Evolutionary conservation across 1,284 basidiomycete genomes (phyloP).

Genomic region (Boletellus sp.): DNA sequence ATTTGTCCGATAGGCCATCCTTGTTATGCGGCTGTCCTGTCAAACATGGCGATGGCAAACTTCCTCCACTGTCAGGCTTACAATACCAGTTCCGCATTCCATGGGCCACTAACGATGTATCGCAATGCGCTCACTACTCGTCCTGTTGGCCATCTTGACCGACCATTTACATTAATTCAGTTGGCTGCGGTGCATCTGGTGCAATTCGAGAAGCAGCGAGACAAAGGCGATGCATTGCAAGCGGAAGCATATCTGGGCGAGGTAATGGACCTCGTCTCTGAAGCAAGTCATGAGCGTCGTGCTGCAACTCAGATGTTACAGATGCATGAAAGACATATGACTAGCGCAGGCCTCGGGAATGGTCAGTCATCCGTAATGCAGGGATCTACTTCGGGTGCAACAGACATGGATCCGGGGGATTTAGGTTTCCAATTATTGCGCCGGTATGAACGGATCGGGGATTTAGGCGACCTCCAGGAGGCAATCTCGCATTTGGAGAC

Average conservation of each 20-base stretch:
- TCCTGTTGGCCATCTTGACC: not conserved
- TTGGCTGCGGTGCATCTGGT: not conserved
- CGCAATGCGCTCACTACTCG: not conserved
- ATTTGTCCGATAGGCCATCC: conserved; percentile 8
- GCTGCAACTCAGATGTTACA: not conserved
- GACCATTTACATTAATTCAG: not conserved
- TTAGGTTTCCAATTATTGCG: not conserved
- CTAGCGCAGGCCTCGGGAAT: not conserved
- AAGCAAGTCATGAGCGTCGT: not conserved
- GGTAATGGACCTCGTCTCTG: not conserved
- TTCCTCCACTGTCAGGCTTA: not conserved
- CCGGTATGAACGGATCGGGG: not conserved
- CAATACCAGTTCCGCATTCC: not conserved
- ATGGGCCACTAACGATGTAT: not conserved
- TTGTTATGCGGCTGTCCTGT: conserved; percentile 4
- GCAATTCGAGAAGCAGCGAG: not conserved
- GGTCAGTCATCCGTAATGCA: not conserved
- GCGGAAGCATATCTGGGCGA: not conserved
- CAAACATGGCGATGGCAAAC: conserved; percentile 4
- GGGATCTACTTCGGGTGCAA: not conserved
- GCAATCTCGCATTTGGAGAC: not conserved
- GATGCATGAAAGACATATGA: not conserved
- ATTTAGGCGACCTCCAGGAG: not conserved
- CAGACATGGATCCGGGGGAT: not conserved
- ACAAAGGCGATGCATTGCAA: not conserved